Evolutionary conservation across 2,329 filamentous ascomycete genomes (phyloP), one percentile per base, ranked within the genome.

Genomic region (Venturia effusa): DNA sequence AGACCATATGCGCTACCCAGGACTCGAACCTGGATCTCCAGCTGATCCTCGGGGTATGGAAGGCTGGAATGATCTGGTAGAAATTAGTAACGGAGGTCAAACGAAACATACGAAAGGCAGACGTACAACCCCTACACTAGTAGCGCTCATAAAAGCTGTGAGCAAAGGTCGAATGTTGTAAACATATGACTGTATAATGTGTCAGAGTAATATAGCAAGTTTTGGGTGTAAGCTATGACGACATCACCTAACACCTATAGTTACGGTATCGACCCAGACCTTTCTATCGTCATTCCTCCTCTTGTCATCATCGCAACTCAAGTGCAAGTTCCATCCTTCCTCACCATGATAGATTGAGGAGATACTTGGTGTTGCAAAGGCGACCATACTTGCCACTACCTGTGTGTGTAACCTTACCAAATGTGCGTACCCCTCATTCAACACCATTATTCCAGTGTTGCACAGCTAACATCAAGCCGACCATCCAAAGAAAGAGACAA

Each of bases 91-190:
- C 34, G 11, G 34, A 37, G 6, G 34, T 37, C 11, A 37, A 6
- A 6, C 6, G 34, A 37, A 37, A 37, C 11, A 11, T 11, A 37
- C n/a, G 34, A 37, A 5, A 11, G 34, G 34, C 34, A 6, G 34
- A 37, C 34, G 5, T 37, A 37, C 34, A 51, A 51, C 45, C 45
- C 45, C 45, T 51, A 51, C 45, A 51, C 45, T 51, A 51, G 45
- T 51, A 51, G 45, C 34, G 69, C 70, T 4, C 66, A 74, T 37
- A 74, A 74, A 37, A 72, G 73, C 1, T 39, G 37, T 2, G 15
- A 15, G 15, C 37, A 39, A 15, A 4, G n/a, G n/a, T n/a, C n/a
- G n/a, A n/a, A n/a, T n/a, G n/a, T n/a, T n/a, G n/a, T n/a, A n/a
- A n/a, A n/a, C n/a, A n/a, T n/a, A n/a, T n/a, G n/a, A n/a, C n/a